Base-by-base conservation (phyloP, 2,329 filamentous ascomycete genomes). In the Dissoconium aciculare region DNA sequence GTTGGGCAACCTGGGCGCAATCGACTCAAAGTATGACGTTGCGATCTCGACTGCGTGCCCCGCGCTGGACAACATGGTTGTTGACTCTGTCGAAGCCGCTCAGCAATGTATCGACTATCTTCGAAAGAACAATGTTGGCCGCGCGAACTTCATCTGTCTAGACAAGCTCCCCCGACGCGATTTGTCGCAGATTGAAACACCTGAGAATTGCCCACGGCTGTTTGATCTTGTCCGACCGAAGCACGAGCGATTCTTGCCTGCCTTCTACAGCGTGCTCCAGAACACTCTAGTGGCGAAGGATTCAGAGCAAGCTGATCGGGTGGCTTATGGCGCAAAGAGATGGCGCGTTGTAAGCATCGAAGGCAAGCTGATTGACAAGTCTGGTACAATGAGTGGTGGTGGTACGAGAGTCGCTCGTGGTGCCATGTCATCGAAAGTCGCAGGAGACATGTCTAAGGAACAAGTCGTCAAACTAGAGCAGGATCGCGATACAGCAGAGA, bases 51-150 rank as follows among this genome's bases (percentile, higher is more conserved):
- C 89, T 0, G 91, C 89, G 8, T 95, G 89, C 44, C 76, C 81
- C 27, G 70, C 79, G 2, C 70, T 98, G 6, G 83, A 98, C 56
- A 93, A 95, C 51, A 85, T 98, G 56, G 87, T 98, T 6, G 92
- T 92, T 1, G 89, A 95, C 47, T 85, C 82, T 1, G 87, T 95
- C 10, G 89, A 95, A 47, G 81, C 84, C 35, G 89, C 85, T 41
- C 89, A 98, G 56, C 85, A 95, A 53, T 98, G 91, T 55, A 95
- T 98, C 40, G 89, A 95, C 51, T 89, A 98, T 50, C 67, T 98
- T 9, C 75, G 89, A 33, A 98, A 95, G 64, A 98, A 93, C 47
- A 94, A 94, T 44, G 74, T 98, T 3, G 89, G 89, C 9, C 75
- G 91, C 46, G 89, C 85, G 36, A 94, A 94, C 59, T 95, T 98